These are phyloP conservation scores for Nasturtium officinale DNA, from an alignment of 345 rosid species.

Conservation along the genomic window DNA sequence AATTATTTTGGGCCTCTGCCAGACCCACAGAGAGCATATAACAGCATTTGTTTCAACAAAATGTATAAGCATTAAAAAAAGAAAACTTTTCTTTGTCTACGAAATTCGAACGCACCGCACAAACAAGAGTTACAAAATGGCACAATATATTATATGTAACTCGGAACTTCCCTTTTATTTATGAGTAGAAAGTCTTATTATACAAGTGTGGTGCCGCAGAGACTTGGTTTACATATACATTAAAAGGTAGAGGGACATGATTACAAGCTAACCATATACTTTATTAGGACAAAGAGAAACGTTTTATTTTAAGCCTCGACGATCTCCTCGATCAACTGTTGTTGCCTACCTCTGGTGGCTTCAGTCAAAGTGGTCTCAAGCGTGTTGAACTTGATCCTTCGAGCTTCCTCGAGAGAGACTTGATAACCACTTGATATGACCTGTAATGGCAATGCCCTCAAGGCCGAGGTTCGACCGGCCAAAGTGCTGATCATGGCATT, in stretches of 20 bases:
- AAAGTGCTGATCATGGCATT: conserved; percentile 56
- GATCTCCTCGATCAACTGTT: conserved; percentile 45
- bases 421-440: conserved; percentile 55
- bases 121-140: not conserved
- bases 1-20: not conserved
- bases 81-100: too few species aligned
- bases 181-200: conserved; percentile 31
- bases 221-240: conserved; percentile 31
- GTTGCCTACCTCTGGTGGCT: conserved; percentile 20
- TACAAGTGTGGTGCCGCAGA: conserved; percentile 39
- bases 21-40: not conserved
- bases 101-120: not conserved
- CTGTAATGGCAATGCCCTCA: conserved; percentile 59
- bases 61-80: too few species aligned
- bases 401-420: conserved; percentile 62
- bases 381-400: conserved; percentile 53
- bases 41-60: not conserved
- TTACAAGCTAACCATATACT: conserved; percentile 24
- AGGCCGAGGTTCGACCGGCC: conserved; percentile 60
- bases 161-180: conserved; percentile 38
- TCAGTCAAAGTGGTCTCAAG: conserved; percentile 48
- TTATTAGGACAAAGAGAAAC: conserved; percentile 26
- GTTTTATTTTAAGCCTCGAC: conserved; percentile 49
- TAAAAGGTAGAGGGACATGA: conserved; percentile 22
- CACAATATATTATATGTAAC: not conserved